A percentile compares a stretch with the other conserved stretches of the same genome.
Evolutionary conservation across 805 yeast genomes (phyloP).

Genomic region (Teunomyces barrocoloradensis): DNA sequence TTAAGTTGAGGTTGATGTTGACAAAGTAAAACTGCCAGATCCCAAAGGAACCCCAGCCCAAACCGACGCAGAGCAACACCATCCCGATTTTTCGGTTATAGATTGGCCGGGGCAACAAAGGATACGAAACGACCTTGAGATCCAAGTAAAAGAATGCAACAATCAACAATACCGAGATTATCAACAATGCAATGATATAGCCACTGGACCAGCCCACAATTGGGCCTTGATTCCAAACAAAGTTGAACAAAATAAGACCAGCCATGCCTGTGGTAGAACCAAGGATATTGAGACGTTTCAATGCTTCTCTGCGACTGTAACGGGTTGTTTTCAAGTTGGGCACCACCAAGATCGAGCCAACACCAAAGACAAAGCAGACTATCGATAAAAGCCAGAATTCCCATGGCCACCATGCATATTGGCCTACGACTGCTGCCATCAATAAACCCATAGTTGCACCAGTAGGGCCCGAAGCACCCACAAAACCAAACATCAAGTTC

Average conservation of each 20-base stretch:
- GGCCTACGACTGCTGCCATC: slow-evolving; percentile 48
- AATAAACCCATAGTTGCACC: slow-evolving; percentile 59
- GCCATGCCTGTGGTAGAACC: slow-evolving; percentile 58
- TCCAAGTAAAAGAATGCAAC: slow-evolving; percentile 50
- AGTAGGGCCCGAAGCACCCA: slow-evolving; percentile 62
- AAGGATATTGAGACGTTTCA: slow-evolving; percentile 15
- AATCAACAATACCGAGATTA: slow-evolving; percentile 46
- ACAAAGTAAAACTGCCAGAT: slow-evolving; percentile 67
- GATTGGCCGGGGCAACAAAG: slow-evolving; percentile 53
- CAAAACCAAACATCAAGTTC: slow-evolving; percentile 50
- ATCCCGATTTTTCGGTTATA: slow-evolving; percentile 45
- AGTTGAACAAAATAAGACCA: slow-evolving; percentile 62
- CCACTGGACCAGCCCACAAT: slow-evolving; percentile 62
- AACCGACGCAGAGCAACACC: slow-evolving; percentile 48
- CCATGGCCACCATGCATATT: slow-evolving; percentile 60
- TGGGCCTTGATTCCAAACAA: slow-evolving; percentile 77
- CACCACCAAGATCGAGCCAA: slow-evolving; percentile 33
- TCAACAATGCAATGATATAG: slow-evolving; percentile 55
- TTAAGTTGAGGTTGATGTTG: slow-evolving; percentile 48
- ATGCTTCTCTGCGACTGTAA: slow-evolving; percentile 12
- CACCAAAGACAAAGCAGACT: slow-evolving; percentile 28
- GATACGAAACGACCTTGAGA: slow-evolving; percentile 39
- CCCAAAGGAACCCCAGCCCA: slow-evolving; percentile 81
- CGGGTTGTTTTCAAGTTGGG: slow-evolving; percentile 7
- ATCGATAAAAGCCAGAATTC: slow-evolving; percentile 49